Percentiles rank a stretch among this genome's conserved stretches.
Conservation (phyloP, 345 rosid genomes). For the Viola odorata region DNA sequence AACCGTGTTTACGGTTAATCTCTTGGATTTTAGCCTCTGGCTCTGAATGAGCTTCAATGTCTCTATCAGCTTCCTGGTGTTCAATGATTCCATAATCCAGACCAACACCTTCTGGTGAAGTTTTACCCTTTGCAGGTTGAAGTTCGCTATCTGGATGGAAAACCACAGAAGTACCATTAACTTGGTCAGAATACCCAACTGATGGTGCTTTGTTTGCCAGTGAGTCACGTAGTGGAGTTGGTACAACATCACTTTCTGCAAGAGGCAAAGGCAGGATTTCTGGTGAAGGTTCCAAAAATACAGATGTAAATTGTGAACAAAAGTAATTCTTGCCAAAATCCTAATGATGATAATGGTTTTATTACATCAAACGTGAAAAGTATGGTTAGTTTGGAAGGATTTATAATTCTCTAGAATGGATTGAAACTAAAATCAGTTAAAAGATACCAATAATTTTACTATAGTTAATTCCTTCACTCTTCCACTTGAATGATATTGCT, state of each 20-base stretch:
- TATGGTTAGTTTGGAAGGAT: no score
- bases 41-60: not conserved
- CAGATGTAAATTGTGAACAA: not conserved
- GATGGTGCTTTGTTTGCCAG: not conserved
- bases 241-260: not conserved
- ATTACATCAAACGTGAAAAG: no score
- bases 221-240: not conserved
- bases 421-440: no score
- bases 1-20: no score
- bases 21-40: not conserved
- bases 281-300: not conserved
- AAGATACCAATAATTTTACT: no score
- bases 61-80: not conserved
- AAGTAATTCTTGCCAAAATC: not conserved
- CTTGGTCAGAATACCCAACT: not conserved
- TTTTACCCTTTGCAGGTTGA: not conserved
- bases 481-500: no score
- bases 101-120: not conserved
- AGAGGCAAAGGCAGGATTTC: not conserved
- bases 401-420: no score
- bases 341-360: no score
- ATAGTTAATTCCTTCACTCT: no score
- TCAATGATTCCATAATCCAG: no score
- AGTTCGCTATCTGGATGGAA: no score
- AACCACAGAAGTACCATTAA: not conserved